A percentile compares a stretch with the other conserved stretches of the same genome.
Evolutionary conservation across 2,329 filamentous ascomycete species (phyloP).

Genomic region (Stromatinia cepivora): DNA sequence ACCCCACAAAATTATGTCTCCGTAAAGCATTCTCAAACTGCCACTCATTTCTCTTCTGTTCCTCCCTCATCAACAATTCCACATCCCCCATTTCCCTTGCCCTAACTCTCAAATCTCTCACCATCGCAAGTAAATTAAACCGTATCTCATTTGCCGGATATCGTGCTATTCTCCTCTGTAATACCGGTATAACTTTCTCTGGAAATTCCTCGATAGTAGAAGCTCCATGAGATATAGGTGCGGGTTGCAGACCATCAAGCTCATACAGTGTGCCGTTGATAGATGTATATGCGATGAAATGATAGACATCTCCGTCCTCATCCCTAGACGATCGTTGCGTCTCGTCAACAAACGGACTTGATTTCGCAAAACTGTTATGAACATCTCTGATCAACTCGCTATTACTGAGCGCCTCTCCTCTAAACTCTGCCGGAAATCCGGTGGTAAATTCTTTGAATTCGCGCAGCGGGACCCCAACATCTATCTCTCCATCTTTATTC

Average conservation of each 20-base stretch:
- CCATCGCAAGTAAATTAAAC: slow-evolving; percentile 94
- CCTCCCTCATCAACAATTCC: slow-evolving; percentile 76
- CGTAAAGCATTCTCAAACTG: slow-evolving; percentile 91
- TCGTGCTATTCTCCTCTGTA: slow-evolving; percentile 78
- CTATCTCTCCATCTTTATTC: slow-evolving; percentile 69
- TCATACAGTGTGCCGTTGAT: slow-evolving; percentile 84
- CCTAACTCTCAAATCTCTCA: slow-evolving; percentile 74
- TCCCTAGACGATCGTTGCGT: slow-evolving; percentile 68
- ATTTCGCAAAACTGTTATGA: slow-evolving; percentile 73
- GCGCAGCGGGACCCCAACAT: slow-evolving; percentile 60
- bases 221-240: slow-evolving; percentile 83
- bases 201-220: slow-evolving; percentile 74
- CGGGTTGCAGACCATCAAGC: slow-evolving; percentile 89
- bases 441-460: slow-evolving; percentile 73
- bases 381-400: slow-evolving; percentile 59
- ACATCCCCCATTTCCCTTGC: slow-evolving; percentile 80
- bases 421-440: slow-evolving; percentile 64
- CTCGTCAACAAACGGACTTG: slow-evolving; percentile 90
- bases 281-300: slow-evolving; percentile 94
- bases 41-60: slow-evolving; percentile 83
- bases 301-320: slow-evolving; percentile 83
- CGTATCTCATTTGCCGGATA: slow-evolving; percentile 88
- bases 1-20: slow-evolving; percentile 93
- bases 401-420: slow-evolving; percentile 71
- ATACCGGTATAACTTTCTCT: slow-evolving; percentile 77